phyloP scores from a whole-genome alignment of 2,329 filamentous ascomycete species.

The Esteya vermicola region DNA sequence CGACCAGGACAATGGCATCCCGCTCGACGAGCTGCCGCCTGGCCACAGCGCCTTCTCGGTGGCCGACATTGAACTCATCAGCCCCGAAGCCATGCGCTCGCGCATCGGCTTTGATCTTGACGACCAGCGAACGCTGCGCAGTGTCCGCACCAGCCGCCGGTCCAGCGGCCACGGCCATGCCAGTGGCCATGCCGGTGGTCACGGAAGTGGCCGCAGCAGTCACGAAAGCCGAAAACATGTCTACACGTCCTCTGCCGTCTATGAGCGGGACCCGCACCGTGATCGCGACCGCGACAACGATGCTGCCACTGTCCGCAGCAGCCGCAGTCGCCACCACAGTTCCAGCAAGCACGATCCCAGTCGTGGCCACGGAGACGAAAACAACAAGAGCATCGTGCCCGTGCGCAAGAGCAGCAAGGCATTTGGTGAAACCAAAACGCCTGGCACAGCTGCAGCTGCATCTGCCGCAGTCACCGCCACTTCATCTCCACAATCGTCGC shows the following conservation, averaged over 20 bases:
- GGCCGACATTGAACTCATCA: slow-evolving; percentile 42
- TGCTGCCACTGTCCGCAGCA: neutral
- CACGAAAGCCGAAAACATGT: no score
- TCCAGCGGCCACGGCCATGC: slow-evolving; percentile 3
- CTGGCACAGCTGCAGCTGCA: slow-evolving; percentile 15
- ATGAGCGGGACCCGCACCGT: no score
- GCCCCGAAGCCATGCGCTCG: slow-evolving; percentile 36
- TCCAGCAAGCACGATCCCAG: neutral
- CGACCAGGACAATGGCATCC: neutral
- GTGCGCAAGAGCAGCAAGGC: neutral
- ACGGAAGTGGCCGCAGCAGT: no score
- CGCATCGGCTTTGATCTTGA: slow-evolving; percentile 20
- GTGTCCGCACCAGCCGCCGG: slow-evolving; percentile 10
- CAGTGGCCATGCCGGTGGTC: no score
- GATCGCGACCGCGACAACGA: neutral
- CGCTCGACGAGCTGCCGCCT: no score
- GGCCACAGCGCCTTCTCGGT: no score
- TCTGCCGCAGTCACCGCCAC: slow-evolving; percentile 13
- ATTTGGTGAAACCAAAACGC: no score
- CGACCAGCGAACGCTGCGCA: slow-evolving; percentile 13
- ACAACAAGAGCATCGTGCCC: neutral
- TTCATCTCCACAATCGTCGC: no score
- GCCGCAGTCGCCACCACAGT: neutral
- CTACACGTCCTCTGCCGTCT: no score
- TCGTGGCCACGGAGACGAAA: neutral